Evolutionary conservation across 2,329 filamentous ascomycete species (phyloP).

Genomic region (Colletotrichum sublineola): DNA sequence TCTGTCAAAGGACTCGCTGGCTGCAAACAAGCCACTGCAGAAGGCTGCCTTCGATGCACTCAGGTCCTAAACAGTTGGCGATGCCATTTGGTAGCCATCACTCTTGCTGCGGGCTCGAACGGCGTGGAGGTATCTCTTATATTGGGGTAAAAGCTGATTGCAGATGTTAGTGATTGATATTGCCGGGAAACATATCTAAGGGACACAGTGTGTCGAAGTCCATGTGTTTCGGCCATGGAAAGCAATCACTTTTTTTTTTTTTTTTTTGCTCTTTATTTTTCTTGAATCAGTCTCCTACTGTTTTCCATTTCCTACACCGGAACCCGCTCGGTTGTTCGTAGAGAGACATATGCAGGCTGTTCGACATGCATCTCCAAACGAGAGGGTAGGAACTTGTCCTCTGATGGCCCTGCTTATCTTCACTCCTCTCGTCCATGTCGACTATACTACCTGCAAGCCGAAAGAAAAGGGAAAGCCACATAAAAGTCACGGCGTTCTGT

Average conservation of each 20-base stretch:
- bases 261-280: not conserved
- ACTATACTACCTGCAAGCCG: not conserved
- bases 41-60: not conserved
- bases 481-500: not conserved
- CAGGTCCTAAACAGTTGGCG: not conserved
- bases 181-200: not conserved
- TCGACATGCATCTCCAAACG: not conserved
- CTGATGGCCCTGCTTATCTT: not conserved
- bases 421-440: not conserved
- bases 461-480: not conserved
- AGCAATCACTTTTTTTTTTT: not conserved
- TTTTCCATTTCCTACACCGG: not conserved
- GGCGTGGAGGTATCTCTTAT: no score
- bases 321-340: not conserved
- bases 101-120: not conserved
- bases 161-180: not conserved
- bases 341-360: not conserved
- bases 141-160: not conserved
- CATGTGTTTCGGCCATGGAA: not conserved
- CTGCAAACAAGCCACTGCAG: not conserved
- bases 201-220: not conserved
- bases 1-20: not conserved
- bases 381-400: not conserved
- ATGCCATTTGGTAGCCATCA: no score
- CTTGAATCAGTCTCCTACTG: not conserved